Conservation (phyloP, 306 rosid species). For the Coriaria nepalensis region DNA sequence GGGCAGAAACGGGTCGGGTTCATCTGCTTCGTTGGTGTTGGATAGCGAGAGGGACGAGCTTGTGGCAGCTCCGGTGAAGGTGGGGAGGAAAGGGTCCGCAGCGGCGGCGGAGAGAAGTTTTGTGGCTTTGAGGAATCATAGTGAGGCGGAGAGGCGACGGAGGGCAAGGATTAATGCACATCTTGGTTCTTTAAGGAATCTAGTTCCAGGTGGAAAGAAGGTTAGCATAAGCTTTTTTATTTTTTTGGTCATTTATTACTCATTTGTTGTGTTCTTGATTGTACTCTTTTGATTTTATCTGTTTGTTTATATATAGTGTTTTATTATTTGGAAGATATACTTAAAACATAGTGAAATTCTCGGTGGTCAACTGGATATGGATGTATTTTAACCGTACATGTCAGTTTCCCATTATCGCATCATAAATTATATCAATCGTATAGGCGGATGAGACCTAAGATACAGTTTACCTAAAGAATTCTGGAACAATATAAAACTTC, state of each 20-base stretch:
- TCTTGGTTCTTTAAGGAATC: constrained; percentile 46
- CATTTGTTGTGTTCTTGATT: background rate
- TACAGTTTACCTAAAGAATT: too few species aligned
- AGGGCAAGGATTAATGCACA: constrained; percentile 59
- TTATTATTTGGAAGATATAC: background rate
- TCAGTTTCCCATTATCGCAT: too few species aligned
- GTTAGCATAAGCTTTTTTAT: constrained; percentile 15
- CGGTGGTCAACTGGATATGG: too few species aligned
- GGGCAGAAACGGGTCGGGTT: constrained; percentile 29
- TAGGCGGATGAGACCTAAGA: too few species aligned
- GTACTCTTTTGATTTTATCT: too few species aligned
- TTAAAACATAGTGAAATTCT: too few species aligned
- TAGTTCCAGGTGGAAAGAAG: constrained; percentile 55
- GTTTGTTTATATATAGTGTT: too few species aligned
- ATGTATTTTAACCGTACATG: too few species aligned
- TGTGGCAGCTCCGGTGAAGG: constrained; percentile 40
- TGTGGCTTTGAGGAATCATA: constrained; percentile 53
- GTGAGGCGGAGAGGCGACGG: constrained; percentile 63
- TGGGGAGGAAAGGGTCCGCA: constrained; percentile 25
- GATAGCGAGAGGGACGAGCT: constrained; percentile 47
- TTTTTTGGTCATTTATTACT: background rate
- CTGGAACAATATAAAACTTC: too few species aligned
- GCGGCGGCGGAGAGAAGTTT: constrained; percentile 38
- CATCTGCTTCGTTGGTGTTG: constrained; percentile 46
- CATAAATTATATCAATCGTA: too few species aligned